Conservation (phyloP, 2,329 filamentous ascomycete genomes). For the Sporothrix inflata region DNA sequence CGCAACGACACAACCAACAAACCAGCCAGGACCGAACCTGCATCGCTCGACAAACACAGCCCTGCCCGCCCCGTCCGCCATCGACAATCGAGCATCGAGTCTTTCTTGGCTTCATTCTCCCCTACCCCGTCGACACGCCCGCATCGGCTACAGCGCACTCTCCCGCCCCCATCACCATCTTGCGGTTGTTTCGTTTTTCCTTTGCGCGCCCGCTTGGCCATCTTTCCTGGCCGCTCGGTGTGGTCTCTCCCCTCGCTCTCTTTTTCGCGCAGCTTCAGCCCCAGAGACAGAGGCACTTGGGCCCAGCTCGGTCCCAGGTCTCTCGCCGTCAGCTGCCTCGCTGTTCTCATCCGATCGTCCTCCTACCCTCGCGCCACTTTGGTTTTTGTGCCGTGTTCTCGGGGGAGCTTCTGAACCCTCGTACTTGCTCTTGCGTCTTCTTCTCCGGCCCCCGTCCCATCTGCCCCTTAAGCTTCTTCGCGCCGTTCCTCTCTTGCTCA, state of each 20-base stretch:
- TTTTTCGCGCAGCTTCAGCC: constrained; percentile 2
- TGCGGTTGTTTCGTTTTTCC: constrained; percentile 10
- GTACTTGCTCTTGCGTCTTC: neutral
- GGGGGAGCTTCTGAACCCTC: neutral
- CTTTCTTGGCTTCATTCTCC: constrained; percentile 5
- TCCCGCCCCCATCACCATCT: constrained; percentile 1
- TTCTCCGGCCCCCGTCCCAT: constrained; percentile 1
- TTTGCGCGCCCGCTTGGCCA: neutral
- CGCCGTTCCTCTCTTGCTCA: neutral
- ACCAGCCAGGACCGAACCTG: constrained; percentile 7
- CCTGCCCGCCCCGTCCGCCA: constrained; percentile 12
- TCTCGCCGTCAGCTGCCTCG: constrained; percentile 12
- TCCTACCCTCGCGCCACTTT: constrained; percentile 16
- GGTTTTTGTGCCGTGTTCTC: constrained; percentile 10
- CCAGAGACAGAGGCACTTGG: neutral
- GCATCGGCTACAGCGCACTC: neutral
- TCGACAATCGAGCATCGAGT: constrained; percentile 15
- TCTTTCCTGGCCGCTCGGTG: neutral
- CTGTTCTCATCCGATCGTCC: neutral
- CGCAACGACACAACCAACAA: neutral
- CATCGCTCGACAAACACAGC: constrained; percentile 14
- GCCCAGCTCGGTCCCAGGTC: neutral
- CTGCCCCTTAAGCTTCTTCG: constrained; percentile 3
- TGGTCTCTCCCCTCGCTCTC: neutral
- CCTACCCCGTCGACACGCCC: constrained; percentile 2